Evolutionary conservation across 805 yeast species (phyloP).

Genomic region (Ascoidea asiatica): DNA sequence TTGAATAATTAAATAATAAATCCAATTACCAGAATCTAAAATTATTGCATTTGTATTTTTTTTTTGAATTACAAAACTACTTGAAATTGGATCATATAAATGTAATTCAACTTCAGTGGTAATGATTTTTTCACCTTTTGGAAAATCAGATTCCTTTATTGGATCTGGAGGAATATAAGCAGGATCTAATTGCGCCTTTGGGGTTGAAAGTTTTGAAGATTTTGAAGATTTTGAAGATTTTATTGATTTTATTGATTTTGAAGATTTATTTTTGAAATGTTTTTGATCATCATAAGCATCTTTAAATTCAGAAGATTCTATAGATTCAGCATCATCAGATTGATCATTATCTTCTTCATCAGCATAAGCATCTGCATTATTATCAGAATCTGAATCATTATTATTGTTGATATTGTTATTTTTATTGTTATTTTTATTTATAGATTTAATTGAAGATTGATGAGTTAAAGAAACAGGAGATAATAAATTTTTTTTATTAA

Average conservation of each 20-base stretch:
- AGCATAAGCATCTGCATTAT: constrained; percentile 3
- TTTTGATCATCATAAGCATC: constrained; percentile 6
- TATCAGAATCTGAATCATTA: constrained; percentile 1
- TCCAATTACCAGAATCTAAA: constrained; percentile 33
- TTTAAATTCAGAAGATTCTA: constrained; percentile 4
- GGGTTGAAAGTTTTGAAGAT: too few species aligned
- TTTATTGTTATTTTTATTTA: constrained; percentile 1
- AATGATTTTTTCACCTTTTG: constrained; percentile 2
- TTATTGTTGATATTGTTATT: neutral
- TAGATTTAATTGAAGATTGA: neutral
- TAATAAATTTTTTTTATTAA: constrained; percentile 11
- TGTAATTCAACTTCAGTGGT: constrained; percentile 27
- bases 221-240: too few species aligned
- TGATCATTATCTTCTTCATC: constrained; percentile 10
- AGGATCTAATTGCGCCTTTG: constrained; percentile 10
- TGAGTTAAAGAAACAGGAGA: constrained; percentile 2
- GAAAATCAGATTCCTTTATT: constrained; percentile 1
- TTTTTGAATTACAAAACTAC: constrained; percentile 31
- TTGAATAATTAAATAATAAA: constrained; percentile 36
- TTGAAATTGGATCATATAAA: constrained; percentile 39
- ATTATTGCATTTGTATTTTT: constrained; percentile 22
- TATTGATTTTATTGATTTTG: too few species aligned
- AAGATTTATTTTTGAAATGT: constrained; percentile 7
- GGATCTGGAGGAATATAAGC: constrained; percentile 3
- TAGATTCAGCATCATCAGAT: constrained; percentile 3